Base-by-base conservation (phyloP, 805 yeast genomes). In the Middelhovenomyces tepae region DNA sequence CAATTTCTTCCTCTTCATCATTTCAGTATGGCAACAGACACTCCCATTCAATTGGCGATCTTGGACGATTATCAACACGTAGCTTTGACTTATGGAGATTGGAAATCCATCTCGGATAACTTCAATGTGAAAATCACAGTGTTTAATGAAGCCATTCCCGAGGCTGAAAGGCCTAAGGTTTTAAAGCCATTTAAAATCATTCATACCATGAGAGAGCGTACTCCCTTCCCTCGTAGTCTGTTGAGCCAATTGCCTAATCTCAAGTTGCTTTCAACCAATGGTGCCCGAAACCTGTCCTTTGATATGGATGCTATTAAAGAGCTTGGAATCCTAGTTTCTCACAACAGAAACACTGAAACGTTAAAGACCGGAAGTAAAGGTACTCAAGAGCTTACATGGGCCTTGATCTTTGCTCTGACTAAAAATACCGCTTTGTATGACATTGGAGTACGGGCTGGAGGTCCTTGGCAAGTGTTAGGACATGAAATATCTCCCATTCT, bases 11-110 rank as follows among this genome's bases (percentile, higher is more conserved):
- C n/a, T n/a, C n/a, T n/a, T n/a, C n/a, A n/a, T n/a, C n/a, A n/a
- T n/a, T n/a, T n/a, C n/a, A n/a, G n/a, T n/a, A n/a, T n/a, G n/a
- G n/a, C n/a, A n/a, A n/a, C n/a, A n/a, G n/a, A n/a, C n/a, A n/a
- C n/a, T n/a, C n/a, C n/a, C n/a, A n/a, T n/a, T n/a, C n/a, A 37
- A 11, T 24, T 45, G 6, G 48, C 48, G 1, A 33, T 45, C 16
- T 32, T 45, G 14, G 48, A 45, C 36, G 48, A 45, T 22, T 45
- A 45, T 26, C 48, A 45, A 23, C 23, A 37, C 26, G 41, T 39
- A 7, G 39, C 45, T 5, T 35, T 37, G n/a, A 15, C 18, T 3
- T 11, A 18, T n/a, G 45, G 38, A 19, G 46, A 44, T 18, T 43
- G 47, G 48, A 23, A 38, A 8, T 16, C 28, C n/a, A 22, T 42